phyloP scores from a whole-genome alignment of 202 grass and related monocot species.

The Schoenoplectus triqueter region DNA sequence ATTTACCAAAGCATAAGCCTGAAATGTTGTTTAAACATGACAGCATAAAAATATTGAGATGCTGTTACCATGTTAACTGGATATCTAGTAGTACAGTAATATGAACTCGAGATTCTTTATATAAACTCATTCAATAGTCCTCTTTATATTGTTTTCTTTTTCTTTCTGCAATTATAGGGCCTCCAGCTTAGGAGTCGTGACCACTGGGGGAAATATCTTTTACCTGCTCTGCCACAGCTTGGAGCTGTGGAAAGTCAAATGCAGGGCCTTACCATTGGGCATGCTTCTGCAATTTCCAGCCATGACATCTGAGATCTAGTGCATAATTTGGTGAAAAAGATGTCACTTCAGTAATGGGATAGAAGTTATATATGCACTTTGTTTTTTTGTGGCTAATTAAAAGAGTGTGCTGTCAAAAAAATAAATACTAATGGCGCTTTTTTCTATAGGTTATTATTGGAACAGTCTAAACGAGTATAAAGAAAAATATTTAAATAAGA shows the following conservation, averaged over 20 bases:
- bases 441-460: constrained; percentile 24
- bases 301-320: neutral
- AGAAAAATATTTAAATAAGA: constrained; percentile 1
- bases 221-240: constrained; percentile 27
- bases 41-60: neutral
- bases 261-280: neutral
- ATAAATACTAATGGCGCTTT: constrained; percentile 5
- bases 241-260: constrained; percentile 11
- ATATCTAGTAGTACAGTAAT: too few species aligned
- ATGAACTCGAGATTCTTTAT: neutral
- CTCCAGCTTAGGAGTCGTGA: constrained; percentile 61
- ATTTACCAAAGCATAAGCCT: neutral
- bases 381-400: constrained; percentile 2
- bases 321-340: neutral
- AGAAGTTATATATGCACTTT: neutral
- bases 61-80: neutral
- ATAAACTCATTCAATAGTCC: neutral
- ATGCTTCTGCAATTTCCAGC: too few species aligned
- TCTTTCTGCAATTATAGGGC: constrained; percentile 48
- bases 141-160: neutral
- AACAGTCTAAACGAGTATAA: constrained; percentile 11
- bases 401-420: constrained; percentile 4
- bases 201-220: constrained; percentile 66
- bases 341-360: constrained; percentile 18
- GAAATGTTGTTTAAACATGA: neutral